These are phyloP conservation scores for Boletus hoseneyae DNA, from an alignment of 1,284 basidiomycete genomes.

Conservation along the genomic window DNA sequence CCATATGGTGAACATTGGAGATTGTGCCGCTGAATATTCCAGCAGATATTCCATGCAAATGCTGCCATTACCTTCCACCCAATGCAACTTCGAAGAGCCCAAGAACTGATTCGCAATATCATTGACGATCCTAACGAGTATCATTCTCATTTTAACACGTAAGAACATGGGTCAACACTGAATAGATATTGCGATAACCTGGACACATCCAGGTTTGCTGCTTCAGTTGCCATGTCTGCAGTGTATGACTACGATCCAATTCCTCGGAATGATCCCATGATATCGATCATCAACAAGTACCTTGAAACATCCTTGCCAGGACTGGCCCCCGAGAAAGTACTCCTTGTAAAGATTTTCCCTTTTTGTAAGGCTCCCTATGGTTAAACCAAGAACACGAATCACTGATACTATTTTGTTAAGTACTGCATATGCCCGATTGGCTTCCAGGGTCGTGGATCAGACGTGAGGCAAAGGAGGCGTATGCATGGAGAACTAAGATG, in stretches of 20 bases:
- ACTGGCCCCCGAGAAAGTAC: background rate
- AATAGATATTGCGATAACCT: too few species aligned
- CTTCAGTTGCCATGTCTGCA: conserved; percentile 8
- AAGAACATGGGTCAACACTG: too few species aligned
- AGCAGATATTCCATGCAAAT: conserved; percentile 4
- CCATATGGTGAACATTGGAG: background rate
- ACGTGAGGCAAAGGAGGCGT: too few species aligned
- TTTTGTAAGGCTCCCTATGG: conserved; percentile 8
- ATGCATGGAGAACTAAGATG: too few species aligned
- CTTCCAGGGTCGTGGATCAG: too few species aligned
- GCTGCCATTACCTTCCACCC: conserved; percentile 1
- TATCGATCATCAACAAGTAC: conserved; percentile 5
- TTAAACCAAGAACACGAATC: too few species aligned
- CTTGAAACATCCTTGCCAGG: background rate
- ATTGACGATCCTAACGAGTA: too few species aligned
- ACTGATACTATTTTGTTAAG: too few species aligned
- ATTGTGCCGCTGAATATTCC: background rate
- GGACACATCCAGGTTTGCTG: background rate
- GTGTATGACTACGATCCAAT: conserved; percentile 6
- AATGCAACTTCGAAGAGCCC: conserved; percentile 11
- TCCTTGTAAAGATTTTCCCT: conserved; percentile 3
- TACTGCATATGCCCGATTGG: too few species aligned
- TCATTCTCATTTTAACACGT: too few species aligned
- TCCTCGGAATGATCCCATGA: conserved; percentile 8
- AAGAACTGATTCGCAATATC: conserved; percentile 4